Percentiles rank a stretch among this genome's conserved stretches.
These are phyloP conservation scores for Citrus inodora DNA, from an alignment of 345 rosid genomes.

Conservation along the genomic window DNA sequence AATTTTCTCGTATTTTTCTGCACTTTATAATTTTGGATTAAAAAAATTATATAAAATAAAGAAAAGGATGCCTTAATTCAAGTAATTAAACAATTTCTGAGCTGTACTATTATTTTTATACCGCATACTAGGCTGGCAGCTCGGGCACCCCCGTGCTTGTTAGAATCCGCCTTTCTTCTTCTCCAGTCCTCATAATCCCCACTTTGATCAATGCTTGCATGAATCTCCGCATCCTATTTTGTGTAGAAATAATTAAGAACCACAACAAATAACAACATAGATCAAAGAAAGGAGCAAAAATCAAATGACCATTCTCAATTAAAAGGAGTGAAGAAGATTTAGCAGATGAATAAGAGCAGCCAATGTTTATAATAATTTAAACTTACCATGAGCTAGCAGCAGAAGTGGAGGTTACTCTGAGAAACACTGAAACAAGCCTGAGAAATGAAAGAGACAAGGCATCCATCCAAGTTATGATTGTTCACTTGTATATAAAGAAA, in stretches of 20 bases:
- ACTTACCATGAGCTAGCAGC: too few species aligned
- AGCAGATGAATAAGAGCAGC: too few species aligned
- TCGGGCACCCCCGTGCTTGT: slow-evolving; percentile 42
- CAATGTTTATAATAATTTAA: too few species aligned
- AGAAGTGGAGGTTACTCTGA: too few species aligned
- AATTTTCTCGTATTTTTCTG: too few species aligned
- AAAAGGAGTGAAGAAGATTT: neutral
- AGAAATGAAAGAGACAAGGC: too few species aligned
- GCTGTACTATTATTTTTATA: slow-evolving; percentile 5
- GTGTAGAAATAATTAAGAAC: neutral
- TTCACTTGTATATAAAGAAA: too few species aligned
- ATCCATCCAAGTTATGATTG: too few species aligned
- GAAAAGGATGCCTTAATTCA: neutral
- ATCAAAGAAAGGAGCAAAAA: neutral
- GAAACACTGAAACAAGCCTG: too few species aligned
- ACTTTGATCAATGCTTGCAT: neutral
- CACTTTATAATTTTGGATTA: too few species aligned
- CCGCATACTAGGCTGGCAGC: slow-evolving; percentile 47
- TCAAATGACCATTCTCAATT: neutral
- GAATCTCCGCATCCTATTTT: slow-evolving; percentile 20
- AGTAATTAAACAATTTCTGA: neutral
- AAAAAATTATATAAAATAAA: too few species aligned
- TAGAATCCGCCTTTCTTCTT: slow-evolving; percentile 35
- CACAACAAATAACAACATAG: neutral
- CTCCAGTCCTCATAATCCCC: slow-evolving; percentile 45